Percentiles rank a stretch among this genome's conserved stretches.
Conservation (phyloP, 2,329 filamentous ascomycete genomes). For the Pseudogymnoascus sp. region DNA sequence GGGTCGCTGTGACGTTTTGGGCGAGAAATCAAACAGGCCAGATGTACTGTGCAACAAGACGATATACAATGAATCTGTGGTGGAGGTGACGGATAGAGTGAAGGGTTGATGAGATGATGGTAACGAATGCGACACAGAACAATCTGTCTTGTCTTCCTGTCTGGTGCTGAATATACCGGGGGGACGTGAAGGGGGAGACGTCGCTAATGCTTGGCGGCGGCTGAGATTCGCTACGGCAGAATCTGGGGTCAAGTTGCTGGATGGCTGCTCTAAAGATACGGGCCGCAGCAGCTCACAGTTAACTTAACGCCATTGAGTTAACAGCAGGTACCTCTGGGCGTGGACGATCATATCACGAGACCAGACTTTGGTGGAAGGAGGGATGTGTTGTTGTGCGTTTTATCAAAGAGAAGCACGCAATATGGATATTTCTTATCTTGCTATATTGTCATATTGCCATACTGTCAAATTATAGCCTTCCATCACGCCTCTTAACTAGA, state of each 20-base stretch:
- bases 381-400: neutral
- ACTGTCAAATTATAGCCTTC: neutral
- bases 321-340: neutral
- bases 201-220: conserved; percentile 7
- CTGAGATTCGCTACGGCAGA: conserved; percentile 3
- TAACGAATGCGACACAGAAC: neutral
- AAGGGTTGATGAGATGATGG: neutral
- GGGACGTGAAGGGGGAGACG: neutral
- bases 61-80: neutral
- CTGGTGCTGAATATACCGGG: neutral
- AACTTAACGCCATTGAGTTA: conserved; percentile 5
- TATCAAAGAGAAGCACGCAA: neutral
- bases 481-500: neutral
- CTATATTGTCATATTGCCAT: neutral
- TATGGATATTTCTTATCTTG: neutral
- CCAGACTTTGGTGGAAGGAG: neutral
- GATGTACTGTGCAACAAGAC: neutral
- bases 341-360: conserved; percentile 6
- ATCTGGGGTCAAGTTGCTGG: neutral
- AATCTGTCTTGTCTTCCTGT: neutral
- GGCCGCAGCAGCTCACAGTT: conserved; percentile 1
- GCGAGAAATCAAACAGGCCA: neutral
- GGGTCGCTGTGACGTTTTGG: neutral
- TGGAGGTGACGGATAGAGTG: neutral
- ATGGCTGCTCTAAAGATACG: neutral